Conservation (phyloP, 768 basidiomycete species). For the Crassisporium funariophilum region DNA sequence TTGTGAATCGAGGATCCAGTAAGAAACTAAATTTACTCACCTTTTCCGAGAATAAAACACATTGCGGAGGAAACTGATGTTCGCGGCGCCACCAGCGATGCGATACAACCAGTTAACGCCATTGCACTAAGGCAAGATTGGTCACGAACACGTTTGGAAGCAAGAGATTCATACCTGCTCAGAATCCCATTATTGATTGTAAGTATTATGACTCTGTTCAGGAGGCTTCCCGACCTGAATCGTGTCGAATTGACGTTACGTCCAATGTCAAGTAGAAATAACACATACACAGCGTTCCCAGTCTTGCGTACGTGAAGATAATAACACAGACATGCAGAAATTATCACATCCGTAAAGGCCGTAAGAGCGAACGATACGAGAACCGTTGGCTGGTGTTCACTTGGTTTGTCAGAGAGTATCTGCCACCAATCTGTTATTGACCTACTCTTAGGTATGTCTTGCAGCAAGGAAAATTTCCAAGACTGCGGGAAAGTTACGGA, state of each 20-base stretch:
- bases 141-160: background rate
- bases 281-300: constrained; percentile 8
- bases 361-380: constrained; percentile 4
- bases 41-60: constrained; percentile 16
- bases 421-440: background rate
- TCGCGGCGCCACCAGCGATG: constrained; percentile 6
- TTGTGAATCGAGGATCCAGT: background rate
- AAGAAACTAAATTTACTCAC: constrained; percentile 1
- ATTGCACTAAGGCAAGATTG: constrained; percentile 6
- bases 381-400: background rate
- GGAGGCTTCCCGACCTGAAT: constrained; percentile 3
- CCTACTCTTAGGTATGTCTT: background rate
- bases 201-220: constrained; percentile 11
- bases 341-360: constrained; percentile 9
- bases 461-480: constrained; percentile 5
- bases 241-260: no score
- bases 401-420: constrained; percentile 3
- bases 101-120: constrained; percentile 10
- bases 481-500: no score
- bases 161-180: constrained; percentile 8
- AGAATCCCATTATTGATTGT: constrained; percentile 16
- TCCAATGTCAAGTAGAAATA: background rate
- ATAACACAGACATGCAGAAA: constrained; percentile 9
- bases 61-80: constrained; percentile 2
- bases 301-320: constrained; percentile 14